Conservation (phyloP, 768 basidiomycete species). For the Macrolepiota dolichaula region DNA sequence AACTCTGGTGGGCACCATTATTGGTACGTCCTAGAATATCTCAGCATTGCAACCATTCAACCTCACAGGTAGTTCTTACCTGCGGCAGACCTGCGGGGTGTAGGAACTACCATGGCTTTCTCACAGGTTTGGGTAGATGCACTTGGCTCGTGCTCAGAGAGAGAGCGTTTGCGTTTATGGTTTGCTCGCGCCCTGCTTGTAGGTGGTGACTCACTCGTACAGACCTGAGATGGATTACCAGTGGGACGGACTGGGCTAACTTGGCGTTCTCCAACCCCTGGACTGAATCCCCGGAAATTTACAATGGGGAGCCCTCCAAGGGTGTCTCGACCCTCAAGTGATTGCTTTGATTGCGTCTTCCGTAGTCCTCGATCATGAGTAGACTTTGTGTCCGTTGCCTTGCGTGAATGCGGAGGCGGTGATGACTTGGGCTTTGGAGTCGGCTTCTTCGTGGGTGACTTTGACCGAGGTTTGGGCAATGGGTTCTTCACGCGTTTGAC, state of each 20-base stretch:
- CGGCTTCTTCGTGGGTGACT: neutral
- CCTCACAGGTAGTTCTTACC: neutral
- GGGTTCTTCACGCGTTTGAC: neutral
- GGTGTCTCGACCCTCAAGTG: neutral
- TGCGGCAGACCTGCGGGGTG: neutral
- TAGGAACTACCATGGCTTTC: neutral
- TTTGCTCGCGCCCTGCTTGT: neutral
- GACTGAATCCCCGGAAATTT: neutral
- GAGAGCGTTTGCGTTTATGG: constrained; percentile 7
- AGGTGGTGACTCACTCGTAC: neutral
- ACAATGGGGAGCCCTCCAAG: neutral
- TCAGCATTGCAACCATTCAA: neutral
- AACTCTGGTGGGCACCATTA: neutral
- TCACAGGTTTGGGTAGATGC: neutral
- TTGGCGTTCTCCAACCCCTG: neutral
- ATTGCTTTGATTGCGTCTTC: neutral
- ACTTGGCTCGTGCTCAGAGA: neutral
- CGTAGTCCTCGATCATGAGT: neutral
- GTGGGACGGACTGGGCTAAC: neutral
- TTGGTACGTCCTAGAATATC: neutral
- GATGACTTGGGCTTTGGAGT: neutral
- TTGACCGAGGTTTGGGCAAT: neutral
- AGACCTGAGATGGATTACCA: neutral
- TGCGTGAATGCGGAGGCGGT: neutral
- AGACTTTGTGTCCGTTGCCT: neutral